Percentiles rank a stretch among this genome's conserved stretches.
phyloP scores from a whole-genome alignment of 768 basidiomycete species.

The Boletus sensibilis region DNA sequence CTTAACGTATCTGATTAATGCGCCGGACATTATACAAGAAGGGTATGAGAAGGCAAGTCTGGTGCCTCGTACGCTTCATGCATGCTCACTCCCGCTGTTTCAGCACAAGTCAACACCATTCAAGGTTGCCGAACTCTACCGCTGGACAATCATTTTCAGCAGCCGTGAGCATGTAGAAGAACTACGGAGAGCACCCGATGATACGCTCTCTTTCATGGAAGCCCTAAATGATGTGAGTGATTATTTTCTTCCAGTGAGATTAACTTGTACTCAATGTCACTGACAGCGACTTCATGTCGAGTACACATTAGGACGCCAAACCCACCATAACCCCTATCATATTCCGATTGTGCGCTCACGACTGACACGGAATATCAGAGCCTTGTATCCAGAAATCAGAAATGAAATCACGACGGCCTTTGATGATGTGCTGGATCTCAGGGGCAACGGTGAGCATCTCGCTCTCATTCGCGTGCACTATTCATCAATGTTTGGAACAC shows the following conservation, averaged over 20 bases:
- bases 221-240: conserved; percentile 34
- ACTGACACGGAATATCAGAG: conserved; percentile 39
- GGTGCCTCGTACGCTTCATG: neutral
- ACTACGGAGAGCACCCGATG: conserved; percentile 39
- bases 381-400: conserved; percentile 39
- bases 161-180: conserved; percentile 37
- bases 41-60: conserved; percentile 32
- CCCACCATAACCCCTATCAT: conserved; percentile 31
- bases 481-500: neutral
- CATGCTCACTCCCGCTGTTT: neutral
- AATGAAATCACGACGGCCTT: conserved; percentile 45
- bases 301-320: conserved; percentile 38
- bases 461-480: neutral
- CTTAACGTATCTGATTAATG: conserved; percentile 14
- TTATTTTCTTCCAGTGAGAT: neutral
- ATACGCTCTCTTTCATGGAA: conserved; percentile 35
- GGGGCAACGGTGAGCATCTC: conserved; percentile 12
- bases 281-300: conserved; percentile 33
- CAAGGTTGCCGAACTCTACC: conserved; percentile 25
- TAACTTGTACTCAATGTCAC: neutral
- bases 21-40: conserved; percentile 26
- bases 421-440: too few relatives aligned
- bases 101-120: conserved; percentile 32
- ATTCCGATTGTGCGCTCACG: neutral
- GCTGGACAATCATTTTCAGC: conserved; percentile 13